Conservation (phyloP, 345 rosid species). For the Rhodamnia rubescens region DNA sequence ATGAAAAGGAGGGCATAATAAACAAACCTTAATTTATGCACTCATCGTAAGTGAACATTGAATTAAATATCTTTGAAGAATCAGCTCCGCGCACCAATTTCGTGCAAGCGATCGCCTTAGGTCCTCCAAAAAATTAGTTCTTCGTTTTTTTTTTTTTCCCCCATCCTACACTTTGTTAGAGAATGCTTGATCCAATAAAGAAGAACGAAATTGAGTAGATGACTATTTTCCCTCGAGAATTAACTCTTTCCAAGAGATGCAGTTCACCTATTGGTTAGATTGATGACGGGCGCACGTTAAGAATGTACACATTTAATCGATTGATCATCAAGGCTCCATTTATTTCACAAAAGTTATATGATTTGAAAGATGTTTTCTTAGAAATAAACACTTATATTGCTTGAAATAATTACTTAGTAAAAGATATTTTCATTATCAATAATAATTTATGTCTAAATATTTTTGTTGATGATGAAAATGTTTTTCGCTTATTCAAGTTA, state of each 20-base stretch:
- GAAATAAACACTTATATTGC: too few relatives aligned
- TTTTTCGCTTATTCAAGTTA: too few relatives aligned
- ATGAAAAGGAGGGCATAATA: not conserved
- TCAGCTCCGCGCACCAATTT: not conserved
- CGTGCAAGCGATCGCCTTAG: not conserved
- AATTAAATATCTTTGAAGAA: not conserved
- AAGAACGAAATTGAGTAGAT: not conserved
- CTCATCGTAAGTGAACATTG: not conserved
- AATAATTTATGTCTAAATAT: too few relatives aligned
- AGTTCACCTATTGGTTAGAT: not conserved
- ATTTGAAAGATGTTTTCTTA: too few relatives aligned
- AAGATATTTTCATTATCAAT: too few relatives aligned
- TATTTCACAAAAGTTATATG: too few relatives aligned
- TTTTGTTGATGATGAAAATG: too few relatives aligned
- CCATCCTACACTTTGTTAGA: not conserved
- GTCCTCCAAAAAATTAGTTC: not conserved
- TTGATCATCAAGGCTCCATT: too few relatives aligned
- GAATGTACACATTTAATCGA: fast-evolving
- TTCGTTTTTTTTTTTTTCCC: not conserved
- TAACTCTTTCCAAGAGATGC: too few relatives aligned
- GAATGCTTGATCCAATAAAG: not conserved
- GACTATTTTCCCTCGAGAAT: too few relatives aligned
- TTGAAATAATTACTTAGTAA: too few relatives aligned
- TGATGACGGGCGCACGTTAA: fast-evolving
- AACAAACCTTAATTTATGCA: not conserved